Evolutionary conservation across 1,284 basidiomycete species (phyloP), one percentile per base, ranked within the genome.

Genomic region (Ceratobasidium theobromae): DNA sequence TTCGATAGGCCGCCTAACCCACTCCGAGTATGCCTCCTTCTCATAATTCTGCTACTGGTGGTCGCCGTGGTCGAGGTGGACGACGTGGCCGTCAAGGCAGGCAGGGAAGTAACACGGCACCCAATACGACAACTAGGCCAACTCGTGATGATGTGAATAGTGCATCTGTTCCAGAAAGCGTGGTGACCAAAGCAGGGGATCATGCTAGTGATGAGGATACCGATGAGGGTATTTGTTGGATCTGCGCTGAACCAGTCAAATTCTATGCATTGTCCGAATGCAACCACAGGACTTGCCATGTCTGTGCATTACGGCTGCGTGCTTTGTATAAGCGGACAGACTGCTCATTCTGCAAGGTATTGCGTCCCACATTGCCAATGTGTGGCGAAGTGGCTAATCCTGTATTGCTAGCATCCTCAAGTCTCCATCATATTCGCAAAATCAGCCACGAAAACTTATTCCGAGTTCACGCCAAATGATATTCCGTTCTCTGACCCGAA

Each of bases 341-440:
- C 14, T 99, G 96, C 76, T 94, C 95, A 1, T 97, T 97, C 75
- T 99, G 97, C 84, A 99, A 98, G 83, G 91, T 89, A 60, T 5
- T 81, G 74, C 11, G 4, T 14, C 16, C 53, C 38, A 30, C 46
- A 35, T 60, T 46, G n/a, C 35, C 18, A 35, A 38, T 43, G 16
- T 16, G 55, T 49, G 45, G 38, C 65, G 65, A 21, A 33, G 60
- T 67, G 38, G 45, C 53, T 67, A 33, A 58, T 30, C 54, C 21
- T 11, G 38, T 21, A 11, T 41, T 48, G n/a, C 41, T 23, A 94
- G 89, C 88, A 89, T 72, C 83, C 89, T 3, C 90, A 95, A 77
- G 81, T 84, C 1, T 83, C 84, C 0, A 83, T 97, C 27, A 86
- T 96, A 68, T 97, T 96, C 76, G 95, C 93, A 0, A 76, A 79